phyloP scores from a whole-genome alignment of 768 basidiomycete genomes.

The Rhodotorula toruloides region DNA sequence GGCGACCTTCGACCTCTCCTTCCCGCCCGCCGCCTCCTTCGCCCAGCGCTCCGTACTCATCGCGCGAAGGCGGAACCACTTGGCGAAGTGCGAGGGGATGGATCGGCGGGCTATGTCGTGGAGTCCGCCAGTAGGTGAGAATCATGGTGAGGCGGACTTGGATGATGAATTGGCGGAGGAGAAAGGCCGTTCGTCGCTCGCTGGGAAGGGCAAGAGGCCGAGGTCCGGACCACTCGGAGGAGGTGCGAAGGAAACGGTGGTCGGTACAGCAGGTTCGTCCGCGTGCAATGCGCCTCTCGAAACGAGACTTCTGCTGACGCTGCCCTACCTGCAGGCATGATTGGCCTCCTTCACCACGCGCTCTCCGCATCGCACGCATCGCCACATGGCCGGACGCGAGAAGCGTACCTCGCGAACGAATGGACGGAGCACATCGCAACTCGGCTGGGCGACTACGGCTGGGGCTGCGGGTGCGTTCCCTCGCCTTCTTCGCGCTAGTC shows the following conservation, averaged over 20 bases:
- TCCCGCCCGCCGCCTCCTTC: not conserved
- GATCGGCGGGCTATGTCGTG: no score
- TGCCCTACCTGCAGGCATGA: no score
- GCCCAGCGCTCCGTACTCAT: not conserved
- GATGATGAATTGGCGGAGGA: not conserved
- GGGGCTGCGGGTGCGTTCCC: constrained; percentile 30
- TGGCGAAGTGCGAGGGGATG: no score
- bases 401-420: no score
- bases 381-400: not conserved
- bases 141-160: not conserved
- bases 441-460: constrained; percentile 19
- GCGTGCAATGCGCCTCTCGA: no score
- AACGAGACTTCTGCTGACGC: no score
- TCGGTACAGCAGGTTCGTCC: no score
- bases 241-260: no score
- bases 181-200: no score
- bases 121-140: no score
- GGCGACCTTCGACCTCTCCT: not conserved
- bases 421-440: not conserved
- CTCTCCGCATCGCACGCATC: not conserved
- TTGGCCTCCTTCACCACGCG: not conserved
- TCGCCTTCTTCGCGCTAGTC: not conserved
- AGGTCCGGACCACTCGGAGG: no score
- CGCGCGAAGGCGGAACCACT: not conserved
- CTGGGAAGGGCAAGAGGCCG: no score